phyloP scores from a whole-genome alignment of 768 basidiomycete genomes.

The Lactifluus piperatus region DNA sequence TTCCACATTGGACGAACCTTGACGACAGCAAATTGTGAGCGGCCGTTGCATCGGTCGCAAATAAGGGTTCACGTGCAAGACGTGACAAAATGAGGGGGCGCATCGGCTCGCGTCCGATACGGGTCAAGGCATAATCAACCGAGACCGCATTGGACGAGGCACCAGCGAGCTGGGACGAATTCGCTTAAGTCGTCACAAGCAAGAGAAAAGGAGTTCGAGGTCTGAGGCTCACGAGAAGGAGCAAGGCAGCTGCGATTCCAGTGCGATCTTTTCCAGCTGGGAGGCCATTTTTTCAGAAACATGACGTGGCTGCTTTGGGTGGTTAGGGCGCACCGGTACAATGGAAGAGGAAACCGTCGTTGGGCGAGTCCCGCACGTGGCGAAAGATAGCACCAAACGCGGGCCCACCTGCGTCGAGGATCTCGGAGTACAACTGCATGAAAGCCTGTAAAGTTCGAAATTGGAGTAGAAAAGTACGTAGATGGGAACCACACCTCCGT shows the following conservation, averaged over 20 bases:
- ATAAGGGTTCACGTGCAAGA: constrained; percentile 60
- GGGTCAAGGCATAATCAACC: constrained; percentile 67
- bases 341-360: constrained; percentile 60
- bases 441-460: constrained; percentile 46
- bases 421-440: constrained; percentile 74
- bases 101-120: constrained; percentile 72
- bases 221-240: constrained; percentile 46
- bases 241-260: constrained; percentile 62
- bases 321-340: constrained; percentile 46
- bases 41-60: constrained; percentile 63
- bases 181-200: background rate
- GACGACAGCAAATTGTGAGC: constrained; percentile 81
- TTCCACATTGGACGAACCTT: constrained; percentile 39
- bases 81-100: constrained; percentile 62
- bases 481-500: constrained; percentile 46
- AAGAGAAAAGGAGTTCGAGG: background rate
- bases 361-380: constrained; percentile 63
- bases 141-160: constrained; percentile 57
- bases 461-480: background rate
- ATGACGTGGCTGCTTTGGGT: background rate
- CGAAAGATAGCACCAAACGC: constrained; percentile 66
- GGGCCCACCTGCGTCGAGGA: constrained; percentile 60
- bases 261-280: constrained; percentile 78
- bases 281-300: background rate
- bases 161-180: constrained; percentile 52